Conservation (phyloP, 2,329 filamentous ascomycete genomes). For the Paraphaeosphaeria minitans region DNA sequence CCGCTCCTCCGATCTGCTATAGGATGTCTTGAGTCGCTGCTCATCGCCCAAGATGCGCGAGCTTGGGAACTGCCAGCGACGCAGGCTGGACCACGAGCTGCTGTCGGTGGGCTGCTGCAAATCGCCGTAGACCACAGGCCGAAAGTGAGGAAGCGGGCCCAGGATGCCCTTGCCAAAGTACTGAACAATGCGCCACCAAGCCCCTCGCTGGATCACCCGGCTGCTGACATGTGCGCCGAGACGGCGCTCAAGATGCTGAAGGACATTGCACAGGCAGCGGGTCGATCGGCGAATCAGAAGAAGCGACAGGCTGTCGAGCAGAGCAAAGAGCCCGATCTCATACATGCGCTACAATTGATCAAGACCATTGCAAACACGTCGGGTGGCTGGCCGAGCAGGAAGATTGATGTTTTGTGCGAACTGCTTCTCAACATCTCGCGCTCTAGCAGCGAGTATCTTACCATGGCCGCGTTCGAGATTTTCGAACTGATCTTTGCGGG, state of each 20-base stretch:
- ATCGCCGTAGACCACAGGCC: slow-evolving; percentile 86
- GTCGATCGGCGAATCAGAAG: slow-evolving; percentile 69
- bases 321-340: slow-evolving; percentile 78
- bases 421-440: slow-evolving; percentile 85
- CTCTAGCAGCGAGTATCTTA: slow-evolving; percentile 92
- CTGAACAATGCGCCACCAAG: slow-evolving; percentile 86
- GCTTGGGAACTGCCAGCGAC: slow-evolving; percentile 87
- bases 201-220: slow-evolving; percentile 90
- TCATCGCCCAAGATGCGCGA: slow-evolving; percentile 83
- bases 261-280: slow-evolving; percentile 72
- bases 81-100: slow-evolving; percentile 83
- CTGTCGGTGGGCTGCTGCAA: slow-evolving; percentile 82
- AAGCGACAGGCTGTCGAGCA: slow-evolving; percentile 59
- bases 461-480: slow-evolving; percentile 94
- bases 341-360: slow-evolving; percentile 89
- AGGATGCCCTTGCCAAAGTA: slow-evolving; percentile 84
- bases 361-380: slow-evolving; percentile 87
- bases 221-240: slow-evolving; percentile 94
- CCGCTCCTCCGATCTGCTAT: slow-evolving; percentile 86
- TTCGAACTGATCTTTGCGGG: slow-evolving; percentile 96
- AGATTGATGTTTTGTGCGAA: slow-evolving; percentile 91
- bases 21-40: slow-evolving; percentile 88
- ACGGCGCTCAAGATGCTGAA: slow-evolving; percentile 81
- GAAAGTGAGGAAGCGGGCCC: slow-evolving; percentile 91
- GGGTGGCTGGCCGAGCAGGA: slow-evolving; percentile 94